Evolutionary conservation across 2,329 filamentous ascomycete genomes (phyloP).

Genomic region (Beauveria sp.): DNA sequence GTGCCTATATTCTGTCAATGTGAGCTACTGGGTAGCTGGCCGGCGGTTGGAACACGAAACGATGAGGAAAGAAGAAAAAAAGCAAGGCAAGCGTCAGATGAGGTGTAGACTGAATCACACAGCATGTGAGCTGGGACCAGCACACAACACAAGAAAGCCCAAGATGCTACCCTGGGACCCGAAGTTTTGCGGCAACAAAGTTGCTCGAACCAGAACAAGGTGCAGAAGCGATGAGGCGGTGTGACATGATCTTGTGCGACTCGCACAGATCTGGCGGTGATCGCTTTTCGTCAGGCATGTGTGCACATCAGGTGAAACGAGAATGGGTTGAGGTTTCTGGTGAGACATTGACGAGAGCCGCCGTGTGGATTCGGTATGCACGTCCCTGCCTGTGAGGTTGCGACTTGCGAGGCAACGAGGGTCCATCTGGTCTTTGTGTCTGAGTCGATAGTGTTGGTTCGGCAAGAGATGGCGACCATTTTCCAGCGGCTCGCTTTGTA

Average conservation of each 20-base stretch:
- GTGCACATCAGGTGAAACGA: background rate
- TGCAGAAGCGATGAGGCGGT: background rate
- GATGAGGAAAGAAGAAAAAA: no score
- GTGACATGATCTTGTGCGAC: background rate
- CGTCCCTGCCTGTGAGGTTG: background rate
- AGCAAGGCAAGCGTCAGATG: background rate
- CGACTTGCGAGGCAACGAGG: background rate
- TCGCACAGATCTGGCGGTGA: constrained; percentile 9
- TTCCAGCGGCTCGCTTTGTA: background rate
- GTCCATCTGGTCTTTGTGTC: background rate
- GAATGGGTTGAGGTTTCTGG: background rate
- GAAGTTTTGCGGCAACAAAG: constrained; percentile 2
- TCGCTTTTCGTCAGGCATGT: background rate
- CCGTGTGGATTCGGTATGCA: background rate
- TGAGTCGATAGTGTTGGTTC: background rate
- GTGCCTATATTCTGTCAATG: no score
- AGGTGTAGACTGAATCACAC: background rate
- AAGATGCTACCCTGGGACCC: background rate
- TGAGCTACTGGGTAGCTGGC: no score
- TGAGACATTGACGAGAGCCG: constrained; percentile 3
- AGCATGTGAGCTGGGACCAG: background rate
- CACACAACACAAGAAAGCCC: background rate
- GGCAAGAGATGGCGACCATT: background rate
- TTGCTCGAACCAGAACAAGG: background rate
- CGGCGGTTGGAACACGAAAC: no score